Evolutionary conservation across 805 yeast genomes (phyloP).

Genomic region (Ogataea nakhonphanomensis): DNA sequence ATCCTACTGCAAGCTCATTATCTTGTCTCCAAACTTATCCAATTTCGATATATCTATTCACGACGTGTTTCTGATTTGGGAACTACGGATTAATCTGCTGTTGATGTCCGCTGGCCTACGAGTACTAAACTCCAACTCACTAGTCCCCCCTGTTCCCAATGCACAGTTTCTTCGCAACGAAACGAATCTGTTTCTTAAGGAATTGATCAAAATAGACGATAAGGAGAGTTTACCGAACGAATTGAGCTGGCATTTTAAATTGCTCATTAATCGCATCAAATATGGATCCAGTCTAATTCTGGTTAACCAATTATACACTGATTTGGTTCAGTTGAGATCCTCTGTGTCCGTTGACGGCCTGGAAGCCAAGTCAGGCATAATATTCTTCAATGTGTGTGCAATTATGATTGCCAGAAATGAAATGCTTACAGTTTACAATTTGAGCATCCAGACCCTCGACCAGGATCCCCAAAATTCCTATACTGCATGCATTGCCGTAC

Average conservation of each 20-base stretch:
- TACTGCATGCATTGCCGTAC: slow-evolving; percentile 11
- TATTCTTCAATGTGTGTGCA: slow-evolving; percentile 22
- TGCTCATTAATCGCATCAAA: slow-evolving; percentile 39
- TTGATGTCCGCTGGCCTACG: slow-evolving; percentile 18
- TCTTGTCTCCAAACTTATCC: slow-evolving; percentile 24
- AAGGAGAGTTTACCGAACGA: slow-evolving; percentile 18
- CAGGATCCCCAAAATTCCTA: slow-evolving; percentile 10
- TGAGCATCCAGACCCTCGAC: slow-evolving; percentile 14
- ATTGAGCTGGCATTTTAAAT: slow-evolving; percentile 23
- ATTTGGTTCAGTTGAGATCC: slow-evolving; percentile 33
- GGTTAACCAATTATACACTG: slow-evolving; percentile 42
- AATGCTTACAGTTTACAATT: slow-evolving; percentile 24
- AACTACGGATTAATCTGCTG: slow-evolving; percentile 25
- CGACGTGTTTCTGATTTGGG: slow-evolving; percentile 46
- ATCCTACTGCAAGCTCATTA: slow-evolving; percentile 27
- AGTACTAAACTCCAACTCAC: slow-evolving; percentile 14
- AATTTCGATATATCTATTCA: slow-evolving; percentile 14
- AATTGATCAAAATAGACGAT: slow-evolving; percentile 21
- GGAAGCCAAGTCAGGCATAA: slow-evolving; percentile 6
- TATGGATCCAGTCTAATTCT: slow-evolving; percentile 40
- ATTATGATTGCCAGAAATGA: slow-evolving; percentile 29
- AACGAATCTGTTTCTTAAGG: slow-evolving; percentile 26
- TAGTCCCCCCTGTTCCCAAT: slow-evolving; percentile 25
- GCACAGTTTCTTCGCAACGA: slow-evolving; percentile 29
- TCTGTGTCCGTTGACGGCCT: slow-evolving; percentile 61